A percentile compares a stretch with the other conserved stretches of the same genome.
These are phyloP conservation scores for Drechslera avenae DNA, from an alignment of 2,329 filamentous ascomycete genomes.

Conservation along the genomic window DNA sequence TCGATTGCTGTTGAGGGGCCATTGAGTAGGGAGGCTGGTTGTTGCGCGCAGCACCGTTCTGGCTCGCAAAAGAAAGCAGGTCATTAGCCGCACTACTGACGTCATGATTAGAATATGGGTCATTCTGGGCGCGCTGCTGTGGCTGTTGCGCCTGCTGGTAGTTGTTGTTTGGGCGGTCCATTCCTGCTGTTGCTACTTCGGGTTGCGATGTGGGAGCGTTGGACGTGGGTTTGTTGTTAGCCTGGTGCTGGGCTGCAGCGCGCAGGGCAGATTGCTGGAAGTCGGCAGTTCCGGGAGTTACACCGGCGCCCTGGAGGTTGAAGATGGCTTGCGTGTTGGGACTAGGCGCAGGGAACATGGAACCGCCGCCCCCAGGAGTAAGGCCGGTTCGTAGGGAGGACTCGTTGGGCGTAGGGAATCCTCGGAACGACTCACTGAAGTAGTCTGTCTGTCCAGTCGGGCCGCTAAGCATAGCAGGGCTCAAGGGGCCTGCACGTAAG, in stretches of 20 bases:
- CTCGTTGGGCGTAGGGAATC: conserved; percentile 95
- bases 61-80: conserved; percentile 80
- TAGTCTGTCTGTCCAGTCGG: conserved; percentile 76
- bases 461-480: conserved; percentile 95
- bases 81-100: conserved; percentile 93
- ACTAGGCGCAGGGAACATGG: conserved; percentile 93
- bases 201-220: conserved; percentile 53
- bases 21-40: conserved; percentile 58
- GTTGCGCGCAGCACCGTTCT: conserved; percentile 64
- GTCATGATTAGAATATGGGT: conserved; percentile 84
- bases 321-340: conserved; percentile 85
- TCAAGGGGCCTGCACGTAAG: conserved; percentile 87
- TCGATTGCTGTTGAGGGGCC: conserved; percentile 45
- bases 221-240: conserved; percentile 51
- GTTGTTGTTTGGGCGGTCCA: conserved; percentile 64
- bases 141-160: conserved; percentile 50
- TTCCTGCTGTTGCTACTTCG: conserved; percentile 48
- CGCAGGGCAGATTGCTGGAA: conserved; percentile 93
- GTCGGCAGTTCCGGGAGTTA: conserved; percentile 88
- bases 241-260: conserved; percentile 61
- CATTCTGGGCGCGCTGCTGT: conserved; percentile 52
- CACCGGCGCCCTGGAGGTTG: conserved; percentile 77
- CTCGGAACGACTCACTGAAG: conserved; percentile 81
- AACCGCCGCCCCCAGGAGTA: conserved; percentile 91
- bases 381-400: conserved; percentile 89